Percentiles rank a stretch among this genome's conserved stretches.
These are phyloP conservation scores for Aspergillus aculeatinus DNA, from an alignment of 2,329 filamentous ascomycete genomes.

Conservation along the genomic window DNA sequence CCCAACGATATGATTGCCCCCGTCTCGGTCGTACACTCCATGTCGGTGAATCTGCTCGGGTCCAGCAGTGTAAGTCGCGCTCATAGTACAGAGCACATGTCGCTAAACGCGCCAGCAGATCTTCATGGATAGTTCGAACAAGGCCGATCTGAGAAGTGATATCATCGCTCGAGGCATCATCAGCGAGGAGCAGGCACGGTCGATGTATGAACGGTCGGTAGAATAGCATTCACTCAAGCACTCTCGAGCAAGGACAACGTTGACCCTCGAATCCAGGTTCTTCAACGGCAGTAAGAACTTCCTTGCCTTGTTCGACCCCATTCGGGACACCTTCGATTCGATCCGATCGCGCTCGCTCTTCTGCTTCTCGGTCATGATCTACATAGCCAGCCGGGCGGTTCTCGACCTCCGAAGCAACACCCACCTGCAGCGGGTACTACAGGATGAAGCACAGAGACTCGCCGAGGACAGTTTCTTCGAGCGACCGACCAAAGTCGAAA, in stretches of 20 bases:
- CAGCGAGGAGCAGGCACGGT: constrained; percentile 32
- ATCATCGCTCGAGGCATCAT: constrained; percentile 34
- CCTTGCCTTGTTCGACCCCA: constrained; percentile 35
- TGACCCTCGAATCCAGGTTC: constrained; percentile 23
- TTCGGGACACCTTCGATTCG: constrained; percentile 38
- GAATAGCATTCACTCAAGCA: background rate
- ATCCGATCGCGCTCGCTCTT: constrained; percentile 37
- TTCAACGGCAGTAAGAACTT: constrained; percentile 36
- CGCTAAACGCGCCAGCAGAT: constrained; percentile 19
- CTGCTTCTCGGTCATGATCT: constrained; percentile 38
- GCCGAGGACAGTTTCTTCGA: constrained; percentile 40
- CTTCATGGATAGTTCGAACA: constrained; percentile 31
- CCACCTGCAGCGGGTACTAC: constrained; percentile 36
- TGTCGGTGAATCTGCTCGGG: constrained; percentile 36
- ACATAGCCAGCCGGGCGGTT: constrained; percentile 35
- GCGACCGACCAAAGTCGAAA: constrained; percentile 37
- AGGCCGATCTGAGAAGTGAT: constrained; percentile 30
- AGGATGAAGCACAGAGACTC: constrained; percentile 37
- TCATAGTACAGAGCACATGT: background rate
- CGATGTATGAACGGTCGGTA: constrained; percentile 36
- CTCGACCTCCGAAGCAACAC: constrained; percentile 32
- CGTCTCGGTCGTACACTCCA: constrained; percentile 35
- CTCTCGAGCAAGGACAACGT: background rate
- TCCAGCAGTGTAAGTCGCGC: constrained; percentile 26
- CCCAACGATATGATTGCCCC: constrained; percentile 40